Percentiles rank a stretch among this genome's conserved stretches.
Conservation (phyloP, 108 stramenopile genomes). For the Aurantiochytrium sp. region DNA sequence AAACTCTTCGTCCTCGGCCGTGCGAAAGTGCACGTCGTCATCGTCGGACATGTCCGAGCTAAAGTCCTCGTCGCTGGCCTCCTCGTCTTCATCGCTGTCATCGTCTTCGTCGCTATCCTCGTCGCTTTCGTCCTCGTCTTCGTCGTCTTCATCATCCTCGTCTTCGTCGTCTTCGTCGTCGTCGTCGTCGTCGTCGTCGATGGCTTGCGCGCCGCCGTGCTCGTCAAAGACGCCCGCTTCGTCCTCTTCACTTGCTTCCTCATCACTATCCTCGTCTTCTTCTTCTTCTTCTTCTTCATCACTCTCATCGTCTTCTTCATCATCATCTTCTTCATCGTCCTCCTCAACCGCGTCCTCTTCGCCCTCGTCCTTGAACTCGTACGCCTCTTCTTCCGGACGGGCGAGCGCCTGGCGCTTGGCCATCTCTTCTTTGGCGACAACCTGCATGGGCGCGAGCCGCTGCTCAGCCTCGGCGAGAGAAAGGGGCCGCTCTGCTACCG, state of each 20-base stretch:
- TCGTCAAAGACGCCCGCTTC: no score
- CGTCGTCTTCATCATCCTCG: not conserved
- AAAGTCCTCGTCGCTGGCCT: not conserved
- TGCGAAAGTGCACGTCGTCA: not conserved
- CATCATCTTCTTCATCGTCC: not conserved
- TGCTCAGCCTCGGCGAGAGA: not conserved
- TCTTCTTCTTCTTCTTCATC: not conserved
- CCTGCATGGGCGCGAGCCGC: not conserved
- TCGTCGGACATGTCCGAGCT: not conserved
- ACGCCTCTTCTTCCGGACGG: not conserved
- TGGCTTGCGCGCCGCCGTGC: not conserved
- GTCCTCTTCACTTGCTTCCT: not conserved
- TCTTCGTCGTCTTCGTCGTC: not conserved
- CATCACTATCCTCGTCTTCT: no score
- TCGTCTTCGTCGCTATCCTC: not conserved
- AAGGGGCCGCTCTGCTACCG: not conserved
- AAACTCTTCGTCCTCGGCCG: conserved; percentile 2
- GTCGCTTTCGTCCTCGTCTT: not conserved
- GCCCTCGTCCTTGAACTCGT: not conserved
- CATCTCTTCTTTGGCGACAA: not conserved
- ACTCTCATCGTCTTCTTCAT: not conserved
- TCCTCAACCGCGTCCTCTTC: not conserved
- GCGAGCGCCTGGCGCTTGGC: not conserved
- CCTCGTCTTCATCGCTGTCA: not conserved
- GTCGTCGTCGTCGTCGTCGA: not conserved